phyloP scores from a whole-genome alignment of 2,329 filamentous ascomycete species.

The Setomelanomma holmii region DNA sequence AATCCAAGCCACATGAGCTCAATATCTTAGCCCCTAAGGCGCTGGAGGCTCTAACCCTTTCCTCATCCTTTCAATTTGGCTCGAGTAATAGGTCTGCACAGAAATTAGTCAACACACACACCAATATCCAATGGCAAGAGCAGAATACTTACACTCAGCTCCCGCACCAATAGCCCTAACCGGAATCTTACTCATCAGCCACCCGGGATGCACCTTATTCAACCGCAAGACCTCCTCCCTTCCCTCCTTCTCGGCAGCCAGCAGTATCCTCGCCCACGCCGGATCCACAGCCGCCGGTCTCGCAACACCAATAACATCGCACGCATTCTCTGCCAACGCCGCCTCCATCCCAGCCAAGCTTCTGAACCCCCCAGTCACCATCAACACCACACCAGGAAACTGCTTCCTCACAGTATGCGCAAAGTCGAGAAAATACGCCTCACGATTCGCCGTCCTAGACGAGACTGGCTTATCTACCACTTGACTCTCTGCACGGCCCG shows the following conservation, averaged over 20 bases:
- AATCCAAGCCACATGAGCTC: too few species aligned
- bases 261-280: conserved; percentile 10
- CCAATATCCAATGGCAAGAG: too few species aligned
- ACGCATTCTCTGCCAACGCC: conserved; percentile 53
- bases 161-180: conserved; percentile 4
- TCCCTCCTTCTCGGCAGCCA: conserved; percentile 8
- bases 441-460: conserved; percentile 60
- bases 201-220: conserved; percentile 6
- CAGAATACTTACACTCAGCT: conserved; percentile 3
- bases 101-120: too few species aligned
- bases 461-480: background rate
- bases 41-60: background rate
- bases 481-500: background rate
- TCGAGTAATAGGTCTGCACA: too few species aligned
- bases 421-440: conserved; percentile 75
- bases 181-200: conserved; percentile 9
- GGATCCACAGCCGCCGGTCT: conserved; percentile 20
- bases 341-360: conserved; percentile 63
- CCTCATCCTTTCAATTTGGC: background rate
- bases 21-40: background rate
- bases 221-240: conserved; percentile 3
- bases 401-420: conserved; percentile 57
- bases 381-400: conserved; percentile 50
- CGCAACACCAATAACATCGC: conserved; percentile 23
- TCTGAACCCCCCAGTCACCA: conserved; percentile 66